phyloP scores from a whole-genome alignment of 2,329 filamentous ascomycete species.

The Diaporthe sp. region DNA sequence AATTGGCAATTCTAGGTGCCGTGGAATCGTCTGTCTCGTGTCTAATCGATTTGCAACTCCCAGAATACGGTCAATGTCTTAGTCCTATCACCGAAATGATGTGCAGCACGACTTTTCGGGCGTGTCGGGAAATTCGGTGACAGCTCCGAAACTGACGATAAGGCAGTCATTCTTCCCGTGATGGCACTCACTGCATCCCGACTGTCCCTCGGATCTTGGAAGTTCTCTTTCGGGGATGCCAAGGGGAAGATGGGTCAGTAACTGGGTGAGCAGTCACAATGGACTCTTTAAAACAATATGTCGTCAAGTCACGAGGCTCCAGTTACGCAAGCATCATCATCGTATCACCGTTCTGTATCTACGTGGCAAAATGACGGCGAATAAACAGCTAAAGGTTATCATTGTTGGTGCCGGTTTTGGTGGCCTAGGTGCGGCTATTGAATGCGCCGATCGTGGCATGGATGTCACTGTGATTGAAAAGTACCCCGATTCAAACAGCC shows the following conservation, averaged over 20 bases:
- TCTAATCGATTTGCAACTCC: background rate
- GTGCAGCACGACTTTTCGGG: background rate
- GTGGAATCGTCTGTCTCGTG: background rate
- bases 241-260: background rate
- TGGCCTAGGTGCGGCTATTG: background rate
- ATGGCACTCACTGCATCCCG: background rate
- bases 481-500: conserved; percentile 4
- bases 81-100: background rate
- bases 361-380: background rate
- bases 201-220: background rate
- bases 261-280: background rate
- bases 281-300: background rate
- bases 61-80: background rate
- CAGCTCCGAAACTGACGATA: background rate
- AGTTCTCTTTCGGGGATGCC: background rate
- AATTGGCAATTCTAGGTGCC: background rate
- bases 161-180: background rate
- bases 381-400: background rate
- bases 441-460: conserved; percentile 6
- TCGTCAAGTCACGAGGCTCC: background rate
- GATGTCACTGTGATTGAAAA: background rate
- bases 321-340: background rate
- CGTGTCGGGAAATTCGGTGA: background rate
- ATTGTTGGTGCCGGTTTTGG: conserved; percentile 4
- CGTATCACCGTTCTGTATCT: background rate